A percentile compares a stretch with the other conserved stretches of the same genome.
phyloP scores from a whole-genome alignment of 768 basidiomycete genomes.

The Gloeopeniophorella convolvens region DNA sequence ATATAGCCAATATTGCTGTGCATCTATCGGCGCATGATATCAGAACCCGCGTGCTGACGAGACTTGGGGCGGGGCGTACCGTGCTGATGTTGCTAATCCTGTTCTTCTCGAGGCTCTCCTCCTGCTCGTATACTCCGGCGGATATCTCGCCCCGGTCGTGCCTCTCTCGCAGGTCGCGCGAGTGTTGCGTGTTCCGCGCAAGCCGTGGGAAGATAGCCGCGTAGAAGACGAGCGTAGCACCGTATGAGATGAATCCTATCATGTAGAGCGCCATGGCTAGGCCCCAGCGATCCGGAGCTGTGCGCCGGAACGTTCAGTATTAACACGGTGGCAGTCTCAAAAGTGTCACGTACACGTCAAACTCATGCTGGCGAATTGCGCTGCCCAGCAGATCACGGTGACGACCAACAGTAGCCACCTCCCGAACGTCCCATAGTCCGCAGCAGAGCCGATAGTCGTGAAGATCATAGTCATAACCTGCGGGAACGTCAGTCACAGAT shows the following conservation, averaged over 20 bases:
- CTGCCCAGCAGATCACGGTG: constrained; percentile 73
- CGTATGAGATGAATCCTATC: constrained; percentile 72
- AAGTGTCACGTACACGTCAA: constrained; percentile 49
- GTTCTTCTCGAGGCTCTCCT: constrained; percentile 80
- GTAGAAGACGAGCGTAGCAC: constrained; percentile 77
- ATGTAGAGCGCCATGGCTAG: constrained; percentile 74
- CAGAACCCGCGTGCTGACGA: neutral
- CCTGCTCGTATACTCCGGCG: constrained; percentile 58
- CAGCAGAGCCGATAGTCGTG: constrained; percentile 65
- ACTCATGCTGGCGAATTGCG: constrained; percentile 72
- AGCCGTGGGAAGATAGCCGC: constrained; percentile 74
- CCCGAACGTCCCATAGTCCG: constrained; percentile 71
- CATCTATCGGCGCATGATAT: constrained; percentile 34
- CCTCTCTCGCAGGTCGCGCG: constrained; percentile 47
- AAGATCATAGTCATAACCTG: constrained; percentile 77
- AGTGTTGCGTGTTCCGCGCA: constrained; percentile 66
- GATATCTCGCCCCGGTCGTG: constrained; percentile 55
- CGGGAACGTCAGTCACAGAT: neutral
- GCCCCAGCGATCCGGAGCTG: constrained; percentile 66
- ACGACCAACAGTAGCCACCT: constrained; percentile 69
- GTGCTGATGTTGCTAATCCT: constrained; percentile 81
- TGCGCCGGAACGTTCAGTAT: neutral
- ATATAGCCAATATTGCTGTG: constrained; percentile 78
- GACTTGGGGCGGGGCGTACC: constrained; percentile 33
- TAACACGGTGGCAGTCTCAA: neutral